phyloP scores from a whole-genome alignment of 768 basidiomycete species.

The Serendipita sp. region DNA sequence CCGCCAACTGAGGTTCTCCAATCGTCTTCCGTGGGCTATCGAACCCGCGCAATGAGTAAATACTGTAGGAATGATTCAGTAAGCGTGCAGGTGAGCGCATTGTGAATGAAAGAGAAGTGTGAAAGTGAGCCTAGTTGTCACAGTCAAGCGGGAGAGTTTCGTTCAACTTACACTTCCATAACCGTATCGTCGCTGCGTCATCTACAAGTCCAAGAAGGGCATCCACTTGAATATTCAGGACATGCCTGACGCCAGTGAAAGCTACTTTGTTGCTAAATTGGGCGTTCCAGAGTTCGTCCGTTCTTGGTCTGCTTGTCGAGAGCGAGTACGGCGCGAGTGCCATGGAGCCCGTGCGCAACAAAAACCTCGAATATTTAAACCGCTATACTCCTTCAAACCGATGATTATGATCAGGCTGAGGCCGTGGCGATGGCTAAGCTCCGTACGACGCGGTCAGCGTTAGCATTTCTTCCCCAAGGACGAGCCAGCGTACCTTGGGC shows the following conservation, averaged over 20 bases:
- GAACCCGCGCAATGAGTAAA: not conserved
- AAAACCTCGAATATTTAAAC: too few relatives aligned
- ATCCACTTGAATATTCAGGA: not conserved
- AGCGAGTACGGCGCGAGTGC: too few relatives aligned
- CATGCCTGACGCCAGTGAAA: not conserved
- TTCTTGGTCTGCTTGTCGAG: too few relatives aligned
- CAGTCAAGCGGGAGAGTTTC: not conserved
- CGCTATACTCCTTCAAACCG: too few relatives aligned
- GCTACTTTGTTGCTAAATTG: too few relatives aligned
- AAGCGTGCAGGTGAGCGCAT: not conserved
- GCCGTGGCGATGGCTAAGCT: too few relatives aligned
- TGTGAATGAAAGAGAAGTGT: not conserved
- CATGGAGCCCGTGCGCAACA: too few relatives aligned
- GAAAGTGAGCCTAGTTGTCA: not conserved
- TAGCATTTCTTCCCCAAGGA: too few relatives aligned
- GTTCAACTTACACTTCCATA: constrained; percentile 2
- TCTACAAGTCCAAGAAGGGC: not conserved
- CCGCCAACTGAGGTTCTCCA: constrained; percentile 2
- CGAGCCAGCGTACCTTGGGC: too few relatives aligned
- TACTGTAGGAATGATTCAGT: not conserved
- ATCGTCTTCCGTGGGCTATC: not conserved
- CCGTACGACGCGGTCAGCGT: too few relatives aligned
- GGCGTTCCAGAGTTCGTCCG: too few relatives aligned
- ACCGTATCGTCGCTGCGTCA: not conserved
- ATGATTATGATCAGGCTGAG: too few relatives aligned